Conservation (phyloP, 805 yeast species). For the Pichia rugopelliculosa region DNA sequence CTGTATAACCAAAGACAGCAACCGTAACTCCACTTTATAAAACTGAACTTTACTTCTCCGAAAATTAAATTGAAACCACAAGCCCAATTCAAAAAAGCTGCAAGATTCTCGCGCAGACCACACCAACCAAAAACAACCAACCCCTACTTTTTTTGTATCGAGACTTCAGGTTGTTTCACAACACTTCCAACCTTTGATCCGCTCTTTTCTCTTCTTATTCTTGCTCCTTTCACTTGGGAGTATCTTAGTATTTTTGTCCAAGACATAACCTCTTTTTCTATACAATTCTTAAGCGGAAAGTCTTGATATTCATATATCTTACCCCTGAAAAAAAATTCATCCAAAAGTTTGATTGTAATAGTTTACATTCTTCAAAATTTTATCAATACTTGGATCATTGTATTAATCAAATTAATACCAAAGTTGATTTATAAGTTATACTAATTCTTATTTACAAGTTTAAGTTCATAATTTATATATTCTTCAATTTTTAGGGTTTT, state of each 20-base stretch:
- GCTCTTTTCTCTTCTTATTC: neutral
- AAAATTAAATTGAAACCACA: too few relatives aligned
- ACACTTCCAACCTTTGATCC: neutral
- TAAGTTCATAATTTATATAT: too few relatives aligned
- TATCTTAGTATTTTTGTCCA: neutral
- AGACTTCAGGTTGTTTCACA: neutral
- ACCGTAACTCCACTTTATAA: too few relatives aligned
- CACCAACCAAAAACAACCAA: neutral
- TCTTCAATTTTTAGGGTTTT: too few relatives aligned
- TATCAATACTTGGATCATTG: too few relatives aligned
- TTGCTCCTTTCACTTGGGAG: neutral
- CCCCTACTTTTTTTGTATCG: neutral
- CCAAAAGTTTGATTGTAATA: neutral
- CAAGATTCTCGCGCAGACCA: neutral
- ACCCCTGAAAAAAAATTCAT: neutral
- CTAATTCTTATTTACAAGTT: too few relatives aligned
- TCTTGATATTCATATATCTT: neutral
- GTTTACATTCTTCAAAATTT: neutral
- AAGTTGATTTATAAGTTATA: too few relatives aligned
- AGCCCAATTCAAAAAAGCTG: too few relatives aligned
- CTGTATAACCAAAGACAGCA: too few relatives aligned
- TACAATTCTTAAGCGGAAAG: neutral
- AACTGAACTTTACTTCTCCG: too few relatives aligned
- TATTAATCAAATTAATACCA: neutral
- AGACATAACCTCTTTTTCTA: neutral